Percentiles rank a stretch among this genome's conserved stretches.
Conservation (phyloP, 768 basidiomycete species). For the Mycena rosella region DNA sequence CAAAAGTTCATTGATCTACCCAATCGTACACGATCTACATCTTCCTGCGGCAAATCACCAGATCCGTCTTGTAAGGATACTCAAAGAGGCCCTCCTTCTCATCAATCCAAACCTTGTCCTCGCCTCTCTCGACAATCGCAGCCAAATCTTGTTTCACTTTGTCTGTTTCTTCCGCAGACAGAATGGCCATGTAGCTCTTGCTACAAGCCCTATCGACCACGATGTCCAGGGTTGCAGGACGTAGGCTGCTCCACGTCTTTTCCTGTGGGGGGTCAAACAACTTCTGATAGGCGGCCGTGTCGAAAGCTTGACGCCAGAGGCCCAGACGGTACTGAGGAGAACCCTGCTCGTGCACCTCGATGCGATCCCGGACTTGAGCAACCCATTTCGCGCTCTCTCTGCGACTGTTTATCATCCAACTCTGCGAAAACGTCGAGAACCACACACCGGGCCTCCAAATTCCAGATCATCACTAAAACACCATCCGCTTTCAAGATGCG, state of each 20-base stretch:
- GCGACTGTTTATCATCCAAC: background rate
- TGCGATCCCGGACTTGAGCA: constrained; percentile 73
- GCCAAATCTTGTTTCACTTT: constrained; percentile 65
- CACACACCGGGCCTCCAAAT: constrained; percentile 83
- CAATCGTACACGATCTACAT: background rate
- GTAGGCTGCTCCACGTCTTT: constrained; percentile 63
- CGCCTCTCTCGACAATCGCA: constrained; percentile 68
- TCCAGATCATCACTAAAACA: constrained; percentile 85
- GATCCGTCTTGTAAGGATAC: constrained; percentile 81
- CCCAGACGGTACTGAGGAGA: constrained; percentile 87
- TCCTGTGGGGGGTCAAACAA: constrained; percentile 73
- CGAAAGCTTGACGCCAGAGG: constrained; percentile 80
- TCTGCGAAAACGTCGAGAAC: background rate
- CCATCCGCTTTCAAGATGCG: constrained; percentile 86
- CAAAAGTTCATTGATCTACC: background rate
- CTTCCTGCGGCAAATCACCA: constrained; percentile 61
- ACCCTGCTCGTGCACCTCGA: constrained; percentile 76
- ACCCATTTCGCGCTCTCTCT: constrained; percentile 82
- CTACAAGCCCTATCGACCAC: constrained; percentile 77
- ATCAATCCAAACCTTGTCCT: constrained; percentile 82
- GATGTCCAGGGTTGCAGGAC: constrained; percentile 66
- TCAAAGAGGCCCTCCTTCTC: constrained; percentile 78
- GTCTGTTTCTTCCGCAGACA: constrained; percentile 68
- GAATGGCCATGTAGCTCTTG: constrained; percentile 87
- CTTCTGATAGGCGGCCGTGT: constrained; percentile 68